Base-by-base conservation (phyloP, 1,139 yeast species). In the Sugiyamaella castrensis region DNA sequence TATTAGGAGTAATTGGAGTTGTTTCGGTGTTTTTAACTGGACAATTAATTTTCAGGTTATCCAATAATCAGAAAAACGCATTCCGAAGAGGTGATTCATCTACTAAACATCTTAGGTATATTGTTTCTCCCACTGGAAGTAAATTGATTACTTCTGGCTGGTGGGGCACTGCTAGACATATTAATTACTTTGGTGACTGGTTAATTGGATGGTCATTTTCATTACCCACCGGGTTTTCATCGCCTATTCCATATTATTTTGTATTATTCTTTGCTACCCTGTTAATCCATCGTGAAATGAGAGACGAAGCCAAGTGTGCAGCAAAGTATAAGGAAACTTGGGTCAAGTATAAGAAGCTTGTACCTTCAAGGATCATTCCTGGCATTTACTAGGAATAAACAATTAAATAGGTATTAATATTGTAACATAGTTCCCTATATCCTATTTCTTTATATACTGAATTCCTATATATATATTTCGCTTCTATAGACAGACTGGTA, bases 131-230 rank as follows among this genome's bases (percentile, higher is more conserved):
- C 30, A 80, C 87, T 11, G 96, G 96, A 1, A 84, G 96, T 34
- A 85, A 80, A 62, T 76, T 92, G 56, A 72, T 92, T 47, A 78
- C 82, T 50, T 94, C 88, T 60, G 97, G 98, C 1, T 92, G 98
- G 98, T 92, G 98, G 98, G 87, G 86, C 2, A 68, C 75, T 36
- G 82, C 96, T 6, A 95, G 95, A 59, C 98, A 92, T 66, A 88
- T 88, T 65, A 92, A 92, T 65, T 92, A 92, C 69, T 77, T 91
- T 54, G 98, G 98, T 35, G 98, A 92, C 70, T 89, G 97, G 94
- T 65, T 94, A 44, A 82, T 89, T 64, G 89, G 97, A 0, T 76
- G 87, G 73, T 81, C 95, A 38, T 91, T 96, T 95, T 89, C 97
- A 67, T 73, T 92, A 57, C 84, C 96, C 15, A 88, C 98, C 1